A percentile compares a stretch with the other conserved stretches of the same genome.
Evolutionary conservation across 208 protist species (phyloP).

Genomic region (Borovskyia barvae): DNA sequence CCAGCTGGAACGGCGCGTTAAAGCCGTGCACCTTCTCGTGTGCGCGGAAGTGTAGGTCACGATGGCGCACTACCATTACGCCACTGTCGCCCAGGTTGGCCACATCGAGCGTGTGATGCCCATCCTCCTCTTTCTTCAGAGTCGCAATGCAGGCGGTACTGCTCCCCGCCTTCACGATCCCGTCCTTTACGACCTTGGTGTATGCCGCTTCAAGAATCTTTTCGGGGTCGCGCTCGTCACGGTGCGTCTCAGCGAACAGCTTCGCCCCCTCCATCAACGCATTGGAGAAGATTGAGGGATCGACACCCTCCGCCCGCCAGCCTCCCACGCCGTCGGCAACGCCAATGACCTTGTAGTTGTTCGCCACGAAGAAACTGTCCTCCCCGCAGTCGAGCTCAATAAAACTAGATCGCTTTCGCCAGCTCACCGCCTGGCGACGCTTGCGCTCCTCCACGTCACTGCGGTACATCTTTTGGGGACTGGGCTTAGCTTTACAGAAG

Average conservation of each 20-base stretch:
- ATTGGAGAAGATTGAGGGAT: slow-evolving; percentile 84
- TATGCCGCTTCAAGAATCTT: slow-evolving; percentile 81
- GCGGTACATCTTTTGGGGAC: slow-evolving; percentile 66
- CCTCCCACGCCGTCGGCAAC: slow-evolving; percentile 92
- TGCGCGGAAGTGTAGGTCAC: slow-evolving; percentile 69
- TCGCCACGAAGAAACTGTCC: slow-evolving; percentile 92
- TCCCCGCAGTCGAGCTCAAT: slow-evolving; percentile 93
- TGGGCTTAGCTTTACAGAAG: slow-evolving; percentile 88
- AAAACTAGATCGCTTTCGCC: slow-evolving; percentile 88
- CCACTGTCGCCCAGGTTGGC: slow-evolving; percentile 92
- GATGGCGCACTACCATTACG: slow-evolving; percentile 81
- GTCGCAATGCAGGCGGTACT: slow-evolving; percentile 87
- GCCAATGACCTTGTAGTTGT: slow-evolving; percentile 89
- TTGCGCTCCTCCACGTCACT: slow-evolving; percentile 83
- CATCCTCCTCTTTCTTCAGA: slow-evolving; percentile 49
- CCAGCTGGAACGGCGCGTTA: slow-evolving; percentile 92
- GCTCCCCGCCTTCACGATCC: slow-evolving; percentile 85
- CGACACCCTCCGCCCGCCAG: slow-evolving; percentile 84
- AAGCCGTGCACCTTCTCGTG: slow-evolving; percentile 91
- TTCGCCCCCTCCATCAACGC: slow-evolving; percentile 91
- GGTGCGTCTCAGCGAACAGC: slow-evolving; percentile 81
- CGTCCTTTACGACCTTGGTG: slow-evolving; percentile 70
- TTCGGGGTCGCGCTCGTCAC: slow-evolving; percentile 76
- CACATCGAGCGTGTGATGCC: slow-evolving; percentile 70
- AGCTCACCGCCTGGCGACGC: slow-evolving; percentile 56